These are phyloP conservation scores for Trichoderma sp. DNA, from an alignment of 2,329 filamentous ascomycete species.

Conservation along the genomic window DNA sequence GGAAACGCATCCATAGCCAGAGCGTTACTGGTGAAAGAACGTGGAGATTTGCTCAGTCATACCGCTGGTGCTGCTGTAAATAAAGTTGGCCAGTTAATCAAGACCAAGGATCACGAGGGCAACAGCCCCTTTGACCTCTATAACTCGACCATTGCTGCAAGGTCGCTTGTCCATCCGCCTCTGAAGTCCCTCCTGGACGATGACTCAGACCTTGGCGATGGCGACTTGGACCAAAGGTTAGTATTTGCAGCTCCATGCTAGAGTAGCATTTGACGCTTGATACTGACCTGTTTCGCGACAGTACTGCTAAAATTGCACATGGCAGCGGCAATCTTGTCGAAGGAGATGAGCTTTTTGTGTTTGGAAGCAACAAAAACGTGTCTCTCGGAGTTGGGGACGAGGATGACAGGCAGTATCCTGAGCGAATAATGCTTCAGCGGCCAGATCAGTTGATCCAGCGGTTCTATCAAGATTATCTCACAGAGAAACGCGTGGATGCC, in stretches of 20 bases:
- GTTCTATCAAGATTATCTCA: constrained; percentile 70
- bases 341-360: constrained; percentile 88
- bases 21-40: constrained; percentile 76
- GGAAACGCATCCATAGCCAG: constrained; percentile 87
- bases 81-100: constrained; percentile 75
- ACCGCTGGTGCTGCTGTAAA: constrained; percentile 59
- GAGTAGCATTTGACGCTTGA: neutral
- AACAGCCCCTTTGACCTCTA: constrained; percentile 95
- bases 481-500: constrained; percentile 44
- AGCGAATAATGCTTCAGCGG: constrained; percentile 74
- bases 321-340: constrained; percentile 27
- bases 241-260: constrained; percentile 26
- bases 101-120: constrained; percentile 93
- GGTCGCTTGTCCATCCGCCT: constrained; percentile 60
- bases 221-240: constrained; percentile 35
- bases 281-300: neutral
- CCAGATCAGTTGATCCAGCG: constrained; percentile 74
- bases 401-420: constrained; percentile 90
- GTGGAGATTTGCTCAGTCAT: constrained; percentile 62
- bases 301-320: neutral
- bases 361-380: constrained; percentile 95
- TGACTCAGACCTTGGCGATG: constrained; percentile 58
- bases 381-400: constrained; percentile 93
- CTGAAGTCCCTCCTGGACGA: constrained; percentile 52
- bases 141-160: constrained; percentile 78